Percentiles rank a stretch among this genome's conserved stretches.
These are phyloP conservation scores for Solanum sejunctum DNA, from an alignment of 257 asterid genomes.

Conservation along the genomic window DNA sequence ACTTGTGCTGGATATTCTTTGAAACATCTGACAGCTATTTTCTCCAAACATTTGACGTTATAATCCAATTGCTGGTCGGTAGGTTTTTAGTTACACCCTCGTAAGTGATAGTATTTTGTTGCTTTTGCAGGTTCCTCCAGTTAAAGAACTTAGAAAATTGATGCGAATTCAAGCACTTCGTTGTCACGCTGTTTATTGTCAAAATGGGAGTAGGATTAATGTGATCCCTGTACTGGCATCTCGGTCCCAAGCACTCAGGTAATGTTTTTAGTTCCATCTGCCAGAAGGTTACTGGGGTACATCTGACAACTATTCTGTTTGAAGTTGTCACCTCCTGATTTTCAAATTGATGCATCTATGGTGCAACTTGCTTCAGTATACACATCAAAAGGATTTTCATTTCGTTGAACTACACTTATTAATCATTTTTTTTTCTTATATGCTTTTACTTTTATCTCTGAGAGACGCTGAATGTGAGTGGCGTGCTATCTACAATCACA, in stretches of 20 bases:
- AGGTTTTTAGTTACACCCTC: not conserved
- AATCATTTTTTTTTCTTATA: not conserved
- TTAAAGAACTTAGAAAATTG: slow-evolving; percentile 63
- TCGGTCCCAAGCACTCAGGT: slow-evolving; percentile 99
- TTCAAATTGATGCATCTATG: not conserved
- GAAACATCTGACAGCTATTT: not conserved
- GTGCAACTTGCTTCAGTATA: not conserved
- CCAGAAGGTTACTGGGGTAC: not conserved
- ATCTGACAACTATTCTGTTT: not conserved
- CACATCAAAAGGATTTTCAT: not conserved
- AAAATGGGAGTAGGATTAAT: slow-evolving; percentile 76
- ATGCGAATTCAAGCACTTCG: slow-evolving; percentile 99
- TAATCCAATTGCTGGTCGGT: not conserved
- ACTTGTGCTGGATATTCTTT: not conserved
- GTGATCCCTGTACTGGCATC: slow-evolving; percentile 93
- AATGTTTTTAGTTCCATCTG: not conserved
- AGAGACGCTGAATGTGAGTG: not conserved
- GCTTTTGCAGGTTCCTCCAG: slow-evolving; percentile 60
- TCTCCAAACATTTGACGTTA: not conserved
- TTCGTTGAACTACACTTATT: not conserved
- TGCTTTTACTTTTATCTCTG: not conserved
- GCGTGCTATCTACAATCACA: not conserved
- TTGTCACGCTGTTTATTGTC: slow-evolving; percentile 74
- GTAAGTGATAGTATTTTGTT: not conserved
- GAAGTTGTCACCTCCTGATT: not conserved